Evolutionary conservation across 495 filamentous ascomycete species (phyloP).

Genomic region (Lophiostoma macrostomum): DNA sequence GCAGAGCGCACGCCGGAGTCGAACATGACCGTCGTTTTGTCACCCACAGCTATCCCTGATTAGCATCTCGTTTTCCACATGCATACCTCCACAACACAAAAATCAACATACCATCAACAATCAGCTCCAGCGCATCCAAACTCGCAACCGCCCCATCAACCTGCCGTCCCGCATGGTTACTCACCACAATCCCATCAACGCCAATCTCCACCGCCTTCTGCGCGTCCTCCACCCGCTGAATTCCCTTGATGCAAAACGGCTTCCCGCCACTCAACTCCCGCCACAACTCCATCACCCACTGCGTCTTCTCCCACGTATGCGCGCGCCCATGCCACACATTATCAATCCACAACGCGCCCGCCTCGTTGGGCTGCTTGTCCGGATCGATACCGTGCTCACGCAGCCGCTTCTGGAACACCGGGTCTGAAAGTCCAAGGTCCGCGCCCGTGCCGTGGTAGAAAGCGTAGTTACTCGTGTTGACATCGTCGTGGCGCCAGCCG

Average conservation of each 20-base stretch:
- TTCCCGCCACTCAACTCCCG: conserved; percentile 14
- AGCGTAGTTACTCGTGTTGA: conserved; percentile 57
- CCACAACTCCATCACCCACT: conserved; percentile 1
- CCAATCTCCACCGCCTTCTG: conserved; percentile 38
- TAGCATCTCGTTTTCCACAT: no score
- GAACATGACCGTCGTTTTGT: conserved; percentile 57
- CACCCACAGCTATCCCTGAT: conserved; percentile 47
- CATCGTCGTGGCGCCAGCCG: conserved; percentile 63
- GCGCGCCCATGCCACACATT: conserved; percentile 63
- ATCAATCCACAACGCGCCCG: conserved; percentile 61
- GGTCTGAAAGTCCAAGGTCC: conserved; percentile 57
- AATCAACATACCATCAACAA: conserved; percentile 50
- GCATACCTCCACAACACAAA: no score
- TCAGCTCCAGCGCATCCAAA: conserved; percentile 62
- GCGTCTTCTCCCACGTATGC: conserved; percentile 37
- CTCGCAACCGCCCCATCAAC: conserved; percentile 61
- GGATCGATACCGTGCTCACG: conserved; percentile 53
- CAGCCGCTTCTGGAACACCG: conserved; percentile 55
- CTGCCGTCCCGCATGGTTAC: conserved; percentile 59
- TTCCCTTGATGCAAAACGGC: conserved; percentile 36
- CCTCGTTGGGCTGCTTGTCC: conserved; percentile 48
- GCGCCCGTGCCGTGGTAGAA: conserved; percentile 59
- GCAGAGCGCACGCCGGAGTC: conserved; percentile 59
- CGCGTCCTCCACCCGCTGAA: conserved; percentile 45
- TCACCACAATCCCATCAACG: conserved; percentile 42